A percentile compares a stretch with the other conserved stretches of the same genome.
Conservation (phyloP, 2,329 filamentous ascomycete genomes). For the Hyphodiscus sp. region DNA sequence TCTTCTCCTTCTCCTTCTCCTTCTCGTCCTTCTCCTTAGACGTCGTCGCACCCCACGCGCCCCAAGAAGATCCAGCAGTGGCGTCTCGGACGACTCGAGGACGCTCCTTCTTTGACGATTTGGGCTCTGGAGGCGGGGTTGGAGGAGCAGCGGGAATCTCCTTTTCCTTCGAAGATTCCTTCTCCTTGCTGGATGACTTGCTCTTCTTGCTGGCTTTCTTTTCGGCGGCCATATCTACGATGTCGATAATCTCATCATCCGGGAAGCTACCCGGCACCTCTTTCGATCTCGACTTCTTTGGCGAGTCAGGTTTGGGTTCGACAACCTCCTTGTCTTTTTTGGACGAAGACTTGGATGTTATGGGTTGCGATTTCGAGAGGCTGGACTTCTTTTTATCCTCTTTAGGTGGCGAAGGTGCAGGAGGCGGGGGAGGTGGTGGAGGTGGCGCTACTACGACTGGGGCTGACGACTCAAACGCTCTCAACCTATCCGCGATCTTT, state of each 20-base stretch:
- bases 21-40: slow-evolving; percentile 35
- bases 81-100: slow-evolving; percentile 62
- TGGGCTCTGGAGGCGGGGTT: slow-evolving; percentile 44
- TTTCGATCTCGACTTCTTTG: slow-evolving; percentile 33
- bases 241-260: slow-evolving; percentile 38
- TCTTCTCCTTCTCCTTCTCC: slow-evolving; percentile 34
- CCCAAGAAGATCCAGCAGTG: slow-evolving; percentile 57
- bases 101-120: slow-evolving; percentile 66
- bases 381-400: slow-evolving; percentile 38
- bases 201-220: slow-evolving; percentile 37
- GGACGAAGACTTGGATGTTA: slow-evolving; percentile 19
- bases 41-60: slow-evolving; percentile 58
- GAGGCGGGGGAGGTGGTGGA: slow-evolving; percentile 29
- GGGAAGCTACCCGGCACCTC: slow-evolving; percentile 54
- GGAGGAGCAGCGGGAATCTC: slow-evolving; percentile 32
- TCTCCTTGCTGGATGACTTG: slow-evolving; percentile 32
- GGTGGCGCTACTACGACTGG: slow-evolving; percentile 25
- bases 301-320: slow-evolving; percentile 27
- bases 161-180: slow-evolving; percentile 10
- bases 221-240: slow-evolving; percentile 43
- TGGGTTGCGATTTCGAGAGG: slow-evolving; percentile 20
- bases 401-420: slow-evolving; percentile 34
- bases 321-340: slow-evolving; percentile 33
- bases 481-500: slow-evolving; percentile 51
- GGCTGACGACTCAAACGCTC: slow-evolving; percentile 45